phyloP scores from a whole-genome alignment of 2,329 filamentous ascomycete species.

The Colletotrichum ledebouriae region DNA sequence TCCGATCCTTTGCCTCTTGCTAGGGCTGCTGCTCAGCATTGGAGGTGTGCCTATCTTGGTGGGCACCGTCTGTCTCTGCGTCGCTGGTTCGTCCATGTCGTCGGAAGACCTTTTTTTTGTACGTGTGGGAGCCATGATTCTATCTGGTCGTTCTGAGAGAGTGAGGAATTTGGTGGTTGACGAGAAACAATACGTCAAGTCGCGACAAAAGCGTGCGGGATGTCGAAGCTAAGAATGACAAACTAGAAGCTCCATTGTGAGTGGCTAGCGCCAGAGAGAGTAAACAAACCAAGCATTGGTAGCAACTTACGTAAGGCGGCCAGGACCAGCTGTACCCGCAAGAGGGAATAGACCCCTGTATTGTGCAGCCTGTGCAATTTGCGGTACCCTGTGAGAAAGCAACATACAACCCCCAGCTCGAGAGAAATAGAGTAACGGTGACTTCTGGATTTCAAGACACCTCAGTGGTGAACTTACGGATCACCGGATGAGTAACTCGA shows the following conservation, averaged over 20 bases:
- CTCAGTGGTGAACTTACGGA: background rate
- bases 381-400: background rate
- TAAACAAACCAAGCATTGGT: constrained; percentile 45
- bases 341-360: too few species aligned
- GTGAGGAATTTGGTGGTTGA: background rate
- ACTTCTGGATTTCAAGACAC: background rate
- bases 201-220: constrained; percentile 32
- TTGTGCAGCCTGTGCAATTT: too few species aligned
- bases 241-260: constrained; percentile 35
- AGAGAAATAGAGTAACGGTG: too few species aligned
- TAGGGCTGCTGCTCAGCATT: constrained; percentile 68
- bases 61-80: constrained; percentile 45
- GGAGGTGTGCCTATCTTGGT: constrained; percentile 53
- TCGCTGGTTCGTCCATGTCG: constrained; percentile 43
- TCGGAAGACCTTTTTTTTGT: constrained; percentile 52
- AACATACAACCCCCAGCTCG: background rate
- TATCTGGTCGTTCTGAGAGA: constrained; percentile 49
- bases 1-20: constrained; percentile 71
- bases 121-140: constrained; percentile 62
- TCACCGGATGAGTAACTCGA: too few species aligned
- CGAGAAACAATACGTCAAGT: constrained; percentile 10
- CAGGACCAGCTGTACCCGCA: background rate
- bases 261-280: constrained; percentile 44
- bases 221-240: constrained; percentile 19
- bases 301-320: constrained; percentile 37